Evolutionary conservation across 768 basidiomycete species (phyloP).

Genomic region (Mycena galopus): DNA sequence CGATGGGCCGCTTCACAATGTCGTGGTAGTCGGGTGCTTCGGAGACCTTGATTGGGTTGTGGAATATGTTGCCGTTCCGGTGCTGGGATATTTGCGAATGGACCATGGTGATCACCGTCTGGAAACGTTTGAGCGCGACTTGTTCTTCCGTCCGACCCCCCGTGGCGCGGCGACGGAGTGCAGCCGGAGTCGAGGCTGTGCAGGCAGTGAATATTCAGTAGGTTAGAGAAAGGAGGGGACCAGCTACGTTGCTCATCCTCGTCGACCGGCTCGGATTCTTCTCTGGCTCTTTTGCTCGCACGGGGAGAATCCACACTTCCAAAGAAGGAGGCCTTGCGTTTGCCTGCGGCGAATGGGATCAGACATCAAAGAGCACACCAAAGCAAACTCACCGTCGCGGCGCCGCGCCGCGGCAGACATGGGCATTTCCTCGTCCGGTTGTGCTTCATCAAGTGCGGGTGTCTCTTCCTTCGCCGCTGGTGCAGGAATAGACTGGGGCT

Average conservation of each 20-base stretch:
- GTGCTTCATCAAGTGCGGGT: slow-evolving; percentile 25
- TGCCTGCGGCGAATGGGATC: slow-evolving; percentile 53
- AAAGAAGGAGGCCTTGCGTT: slow-evolving; percentile 73
- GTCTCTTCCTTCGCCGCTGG: slow-evolving; percentile 20
- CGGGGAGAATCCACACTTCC: slow-evolving; percentile 62
- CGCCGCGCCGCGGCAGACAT: slow-evolving; percentile 26
- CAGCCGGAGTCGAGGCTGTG: slow-evolving; percentile 30
- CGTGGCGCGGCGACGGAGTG: slow-evolving; percentile 50
- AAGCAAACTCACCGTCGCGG: slow-evolving; percentile 27
- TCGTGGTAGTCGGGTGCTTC: slow-evolving; percentile 95
- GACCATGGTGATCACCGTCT: slow-evolving; percentile 84
- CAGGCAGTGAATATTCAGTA: slow-evolving; percentile 16
- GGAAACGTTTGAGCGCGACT: slow-evolving; percentile 78
- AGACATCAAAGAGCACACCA: neutral
- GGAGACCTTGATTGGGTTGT: slow-evolving; percentile 87
- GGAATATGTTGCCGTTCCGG: slow-evolving; percentile 90
- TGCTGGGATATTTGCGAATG: slow-evolving; percentile 88
- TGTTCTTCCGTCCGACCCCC: slow-evolving; percentile 60
- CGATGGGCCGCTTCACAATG: slow-evolving; percentile 95
- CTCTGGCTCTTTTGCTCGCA: slow-evolving; percentile 71
- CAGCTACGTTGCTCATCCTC: slow-evolving; percentile 72
- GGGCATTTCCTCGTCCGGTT: slow-evolving; percentile 32
- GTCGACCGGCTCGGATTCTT: slow-evolving; percentile 75
- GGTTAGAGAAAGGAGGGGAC: neutral
- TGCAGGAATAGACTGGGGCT: slow-evolving; percentile 47